These are phyloP conservation scores for Rhinocladiella mackenziei DNA, from an alignment of 2,329 filamentous ascomycete species.

Conservation along the genomic window DNA sequence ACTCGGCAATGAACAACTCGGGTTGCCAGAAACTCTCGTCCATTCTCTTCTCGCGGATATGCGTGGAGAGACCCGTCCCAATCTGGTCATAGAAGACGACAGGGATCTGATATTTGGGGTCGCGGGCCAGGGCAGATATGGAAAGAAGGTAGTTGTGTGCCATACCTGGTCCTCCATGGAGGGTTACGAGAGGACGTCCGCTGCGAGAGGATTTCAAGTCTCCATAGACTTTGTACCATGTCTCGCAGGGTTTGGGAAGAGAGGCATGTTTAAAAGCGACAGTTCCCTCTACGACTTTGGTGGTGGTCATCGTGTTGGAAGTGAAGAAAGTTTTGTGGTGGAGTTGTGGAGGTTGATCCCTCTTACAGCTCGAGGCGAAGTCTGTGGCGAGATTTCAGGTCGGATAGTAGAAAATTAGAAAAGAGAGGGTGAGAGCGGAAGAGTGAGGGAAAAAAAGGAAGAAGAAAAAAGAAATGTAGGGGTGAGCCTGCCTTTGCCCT, in stretches of 20 bases:
- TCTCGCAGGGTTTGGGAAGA: slow-evolving; percentile 37
- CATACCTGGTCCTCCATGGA: slow-evolving; percentile 49
- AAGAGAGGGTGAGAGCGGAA: too few species aligned
- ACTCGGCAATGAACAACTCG: slow-evolving; percentile 48
- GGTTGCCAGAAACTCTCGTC: slow-evolving; percentile 48
- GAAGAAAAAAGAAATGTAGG: too few species aligned
- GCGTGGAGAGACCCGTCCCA: slow-evolving; percentile 49
- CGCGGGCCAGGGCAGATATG: slow-evolving; percentile 38
- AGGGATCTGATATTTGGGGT: slow-evolving; percentile 37
- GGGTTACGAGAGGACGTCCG: slow-evolving; percentile 35
- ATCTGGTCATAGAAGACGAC: slow-evolving; percentile 55
- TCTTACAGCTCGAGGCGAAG: too few species aligned
- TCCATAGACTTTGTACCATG: slow-evolving; percentile 42
- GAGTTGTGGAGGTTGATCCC: too few species aligned
- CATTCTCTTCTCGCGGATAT: slow-evolving; percentile 44
- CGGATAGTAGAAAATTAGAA: too few species aligned
- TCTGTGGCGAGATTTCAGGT: too few species aligned
- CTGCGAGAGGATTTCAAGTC: slow-evolving; percentile 30
- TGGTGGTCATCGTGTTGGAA: background rate
- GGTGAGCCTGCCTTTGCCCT: too few species aligned
- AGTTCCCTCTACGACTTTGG: slow-evolving; percentile 16
- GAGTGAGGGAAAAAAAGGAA: too few species aligned
- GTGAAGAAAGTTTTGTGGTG: too few species aligned
- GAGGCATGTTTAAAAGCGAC: slow-evolving; percentile 33
- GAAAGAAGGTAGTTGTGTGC: slow-evolving; percentile 44